phyloP scores from a whole-genome alignment of 2,329 filamentous ascomycete genomes.

The Sclerotinia minor region DNA sequence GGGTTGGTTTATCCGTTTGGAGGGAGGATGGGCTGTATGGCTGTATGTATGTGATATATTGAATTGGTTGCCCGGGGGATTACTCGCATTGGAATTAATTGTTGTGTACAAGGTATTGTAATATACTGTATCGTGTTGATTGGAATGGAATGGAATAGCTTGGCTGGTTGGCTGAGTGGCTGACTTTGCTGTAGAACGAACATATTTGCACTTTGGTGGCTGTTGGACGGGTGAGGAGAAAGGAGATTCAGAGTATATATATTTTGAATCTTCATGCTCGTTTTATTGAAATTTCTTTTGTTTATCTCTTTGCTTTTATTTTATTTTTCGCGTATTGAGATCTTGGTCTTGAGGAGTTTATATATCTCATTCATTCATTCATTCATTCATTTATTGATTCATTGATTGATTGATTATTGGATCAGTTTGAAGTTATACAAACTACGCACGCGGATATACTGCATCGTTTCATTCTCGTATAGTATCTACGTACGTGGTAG shows the following conservation, averaged over 20 bases:
- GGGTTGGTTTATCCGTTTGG: too few species aligned
- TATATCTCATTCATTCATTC: neutral
- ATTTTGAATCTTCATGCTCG: neutral
- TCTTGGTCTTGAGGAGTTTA: too few species aligned
- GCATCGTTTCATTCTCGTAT: neutral
- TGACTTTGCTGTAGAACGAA: too few species aligned
- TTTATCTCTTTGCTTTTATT: neutral
- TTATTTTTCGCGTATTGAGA: neutral
- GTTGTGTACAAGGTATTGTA: too few species aligned
- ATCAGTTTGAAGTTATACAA: conserved; percentile 8
- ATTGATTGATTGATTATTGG: too few species aligned
- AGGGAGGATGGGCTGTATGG: too few species aligned
- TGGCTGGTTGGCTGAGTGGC: neutral
- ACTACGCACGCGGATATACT: neutral
- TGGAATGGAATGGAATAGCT: conserved; percentile 19
- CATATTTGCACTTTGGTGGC: neutral
- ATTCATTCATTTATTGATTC: too few species aligned
- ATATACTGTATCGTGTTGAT: neutral
- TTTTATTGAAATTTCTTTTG: neutral
- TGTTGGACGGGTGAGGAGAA: conserved; percentile 1
- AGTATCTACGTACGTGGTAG: neutral
- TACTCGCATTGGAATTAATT: neutral
- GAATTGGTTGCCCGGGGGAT: conserved; percentile 5
- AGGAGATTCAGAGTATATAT: neutral
- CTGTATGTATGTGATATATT: neutral